These are phyloP conservation scores for Coffea canephora DNA, from an alignment of 257 asterid species.

Conservation along the genomic window DNA sequence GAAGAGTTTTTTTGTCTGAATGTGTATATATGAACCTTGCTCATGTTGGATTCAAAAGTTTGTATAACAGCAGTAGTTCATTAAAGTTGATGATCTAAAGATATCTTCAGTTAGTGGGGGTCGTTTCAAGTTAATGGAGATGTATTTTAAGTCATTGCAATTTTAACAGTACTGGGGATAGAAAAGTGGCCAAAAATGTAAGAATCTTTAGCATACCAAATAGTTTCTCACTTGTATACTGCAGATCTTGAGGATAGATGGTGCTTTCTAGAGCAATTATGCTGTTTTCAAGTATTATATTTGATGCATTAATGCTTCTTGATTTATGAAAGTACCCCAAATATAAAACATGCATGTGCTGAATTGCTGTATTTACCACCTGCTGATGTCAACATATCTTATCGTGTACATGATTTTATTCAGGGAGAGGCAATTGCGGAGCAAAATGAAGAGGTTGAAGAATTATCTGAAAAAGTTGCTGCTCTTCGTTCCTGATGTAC, in stretches of 20 bases:
- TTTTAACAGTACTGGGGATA: not conserved
- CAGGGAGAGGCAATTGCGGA: slow-evolving; percentile 39
- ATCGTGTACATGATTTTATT: not conserved
- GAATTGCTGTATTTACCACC: not conserved
- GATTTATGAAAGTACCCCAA: not conserved
- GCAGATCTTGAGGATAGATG: too few relatives aligned
- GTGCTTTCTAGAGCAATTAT: not conserved
- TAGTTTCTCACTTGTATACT: not conserved
- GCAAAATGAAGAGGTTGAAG: slow-evolving; percentile 35
- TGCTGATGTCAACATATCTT: not conserved
- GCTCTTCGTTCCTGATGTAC: slow-evolving; percentile 27
- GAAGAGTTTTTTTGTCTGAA: not conserved
- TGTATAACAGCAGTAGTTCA: not conserved
- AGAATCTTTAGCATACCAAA: not conserved
- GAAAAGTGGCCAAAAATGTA: not conserved
- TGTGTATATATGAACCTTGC: not conserved
- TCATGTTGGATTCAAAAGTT: too few relatives aligned
- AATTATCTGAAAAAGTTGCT: slow-evolving; percentile 29
- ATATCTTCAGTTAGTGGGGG: not conserved
- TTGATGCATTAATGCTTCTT: not conserved
- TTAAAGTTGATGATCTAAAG: not conserved
- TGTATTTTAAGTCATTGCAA: not conserved
- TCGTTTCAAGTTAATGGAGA: not conserved
- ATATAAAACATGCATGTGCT: not conserved
- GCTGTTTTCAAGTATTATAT: not conserved